A percentile compares a stretch with the other conserved stretches of the same genome.
Evolutionary conservation across 495 filamentous ascomycete species (phyloP).

Genomic region (Lophiostoma macrostomum): DNA sequence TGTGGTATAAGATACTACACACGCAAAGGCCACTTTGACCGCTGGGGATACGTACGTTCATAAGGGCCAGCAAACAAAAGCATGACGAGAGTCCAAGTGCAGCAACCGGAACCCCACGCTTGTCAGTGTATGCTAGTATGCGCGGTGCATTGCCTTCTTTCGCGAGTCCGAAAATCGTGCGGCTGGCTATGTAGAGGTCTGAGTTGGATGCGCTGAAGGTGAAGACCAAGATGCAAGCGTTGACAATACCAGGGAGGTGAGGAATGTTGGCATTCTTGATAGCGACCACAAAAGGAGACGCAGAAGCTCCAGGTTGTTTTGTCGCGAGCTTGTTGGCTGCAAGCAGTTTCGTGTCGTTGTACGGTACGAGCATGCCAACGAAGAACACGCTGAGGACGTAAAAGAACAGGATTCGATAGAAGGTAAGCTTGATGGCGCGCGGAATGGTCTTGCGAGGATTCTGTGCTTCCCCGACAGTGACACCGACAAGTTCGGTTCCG

Average conservation of each 20-base stretch:
- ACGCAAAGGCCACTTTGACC: too few relatives aligned
- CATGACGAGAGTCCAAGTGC: slow-evolving; percentile 60
- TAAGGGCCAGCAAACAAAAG: slow-evolving; percentile 69
- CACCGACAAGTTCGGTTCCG: slow-evolving; percentile 76
- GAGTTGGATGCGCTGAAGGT: slow-evolving; percentile 78
- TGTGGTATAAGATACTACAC: too few relatives aligned
- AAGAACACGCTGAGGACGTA: slow-evolving; percentile 51
- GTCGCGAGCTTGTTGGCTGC: slow-evolving; percentile 37
- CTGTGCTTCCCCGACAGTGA: slow-evolving; percentile 52
- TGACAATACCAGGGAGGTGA: slow-evolving; percentile 55
- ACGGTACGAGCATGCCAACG: slow-evolving; percentile 56
- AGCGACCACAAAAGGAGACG: slow-evolving; percentile 63
- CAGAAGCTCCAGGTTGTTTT: slow-evolving; percentile 48
- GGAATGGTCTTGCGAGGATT: slow-evolving; percentile 42
- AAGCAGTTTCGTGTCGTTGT: slow-evolving; percentile 53
- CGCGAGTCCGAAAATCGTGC: slow-evolving; percentile 76
- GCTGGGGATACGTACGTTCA: too few relatives aligned
- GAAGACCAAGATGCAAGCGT: slow-evolving; percentile 71
- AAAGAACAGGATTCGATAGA: slow-evolving; percentile 44
- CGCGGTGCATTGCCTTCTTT: slow-evolving; percentile 71
- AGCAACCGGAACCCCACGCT: slow-evolving; percentile 70
- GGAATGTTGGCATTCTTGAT: slow-evolving; percentile 55
- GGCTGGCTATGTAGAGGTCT: slow-evolving; percentile 77
- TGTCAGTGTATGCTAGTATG: slow-evolving; percentile 68
- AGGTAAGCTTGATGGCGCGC: slow-evolving; percentile 41